Conservation (phyloP, 106 monocot species). For the Vanilla planifolia region DNA sequence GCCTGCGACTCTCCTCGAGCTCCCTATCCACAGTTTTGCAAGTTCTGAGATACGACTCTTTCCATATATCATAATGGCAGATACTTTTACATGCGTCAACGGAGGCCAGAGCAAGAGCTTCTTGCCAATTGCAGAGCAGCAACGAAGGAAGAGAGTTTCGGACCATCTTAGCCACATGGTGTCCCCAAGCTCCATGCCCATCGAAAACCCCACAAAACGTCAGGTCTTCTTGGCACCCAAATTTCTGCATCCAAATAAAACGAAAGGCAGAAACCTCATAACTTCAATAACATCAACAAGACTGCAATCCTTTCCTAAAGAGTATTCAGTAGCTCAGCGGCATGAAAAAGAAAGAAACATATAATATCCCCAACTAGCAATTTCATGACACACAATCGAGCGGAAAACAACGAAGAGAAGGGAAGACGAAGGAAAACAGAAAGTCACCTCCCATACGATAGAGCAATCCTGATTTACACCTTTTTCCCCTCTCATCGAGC, state of each 20-base stretch:
- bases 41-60: constrained; percentile 47
- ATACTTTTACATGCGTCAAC: constrained; percentile 20
- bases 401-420: neutral
- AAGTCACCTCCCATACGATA: constrained; percentile 69
- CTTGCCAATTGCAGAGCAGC: constrained; percentile 80
- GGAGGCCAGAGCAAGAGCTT: constrained; percentile 34
- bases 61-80: constrained; percentile 63
- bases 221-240: constrained; percentile 75
- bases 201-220: constrained; percentile 89
- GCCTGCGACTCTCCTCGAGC: constrained; percentile 30
- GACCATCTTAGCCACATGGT: constrained; percentile 68
- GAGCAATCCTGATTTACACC: constrained; percentile 90
- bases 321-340: neutral
- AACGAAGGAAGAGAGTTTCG: constrained; percentile 55
- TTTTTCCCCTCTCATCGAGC: constrained; percentile 73
- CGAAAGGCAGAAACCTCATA: neutral
- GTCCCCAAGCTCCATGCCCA: constrained; percentile 93
- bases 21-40: constrained; percentile 67
- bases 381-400: no score
- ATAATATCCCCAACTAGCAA: no score
- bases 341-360: neutral
- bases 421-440: neutral
- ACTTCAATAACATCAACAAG: no score
- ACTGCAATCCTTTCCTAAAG: no score
- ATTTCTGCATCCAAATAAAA: constrained; percentile 45